A percentile compares a stretch with the other conserved stretches of the same genome.
phyloP scores from a whole-genome alignment of 495 filamentous ascomycete species.

The Chlorociboria aeruginascens region DNA sequence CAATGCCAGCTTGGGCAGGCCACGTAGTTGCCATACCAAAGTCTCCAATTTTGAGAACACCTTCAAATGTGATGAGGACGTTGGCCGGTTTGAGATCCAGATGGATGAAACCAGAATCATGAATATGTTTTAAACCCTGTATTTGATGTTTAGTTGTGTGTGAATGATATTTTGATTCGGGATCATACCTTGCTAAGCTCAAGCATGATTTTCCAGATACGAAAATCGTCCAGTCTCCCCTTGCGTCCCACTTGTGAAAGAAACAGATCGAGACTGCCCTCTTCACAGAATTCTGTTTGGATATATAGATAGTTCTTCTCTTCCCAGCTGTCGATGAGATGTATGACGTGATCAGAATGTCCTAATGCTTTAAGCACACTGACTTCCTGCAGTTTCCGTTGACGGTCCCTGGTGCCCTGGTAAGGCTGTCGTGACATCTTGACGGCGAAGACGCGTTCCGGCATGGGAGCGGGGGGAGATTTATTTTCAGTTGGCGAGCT shows the following conservation, averaged over 20 bases:
- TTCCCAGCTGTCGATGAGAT: constrained; percentile 79
- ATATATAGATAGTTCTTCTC: constrained; percentile 73
- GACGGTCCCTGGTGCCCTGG: constrained; percentile 59
- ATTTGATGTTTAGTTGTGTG: constrained; percentile 3
- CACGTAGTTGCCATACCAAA: constrained; percentile 83
- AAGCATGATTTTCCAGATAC: constrained; percentile 93
- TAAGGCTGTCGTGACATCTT: constrained; percentile 84
- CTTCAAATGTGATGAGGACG: constrained; percentile 81
- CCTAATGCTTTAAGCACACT: constrained; percentile 57
- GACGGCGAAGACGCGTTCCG: constrained; percentile 66
- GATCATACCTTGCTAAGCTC: constrained; percentile 60
- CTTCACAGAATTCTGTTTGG: constrained; percentile 91
- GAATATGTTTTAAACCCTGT: constrained; percentile 78
- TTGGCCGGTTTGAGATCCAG: constrained; percentile 95
- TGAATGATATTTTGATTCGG: not conserved
- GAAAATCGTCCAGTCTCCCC: constrained; percentile 86
- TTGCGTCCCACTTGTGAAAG: constrained; percentile 64
- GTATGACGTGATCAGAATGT: constrained; percentile 69
- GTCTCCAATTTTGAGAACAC: constrained; percentile 86
- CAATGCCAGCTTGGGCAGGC: constrained; percentile 64
- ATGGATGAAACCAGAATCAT: constrained; percentile 80
- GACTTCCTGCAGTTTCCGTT: constrained; percentile 71
- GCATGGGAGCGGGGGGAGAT: constrained; percentile 30
- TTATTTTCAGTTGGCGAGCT: constrained; percentile 17
- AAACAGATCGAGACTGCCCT: constrained; percentile 79